Conservation (phyloP, 768 basidiomycete species). For the Clathrus columnatus region DNA sequence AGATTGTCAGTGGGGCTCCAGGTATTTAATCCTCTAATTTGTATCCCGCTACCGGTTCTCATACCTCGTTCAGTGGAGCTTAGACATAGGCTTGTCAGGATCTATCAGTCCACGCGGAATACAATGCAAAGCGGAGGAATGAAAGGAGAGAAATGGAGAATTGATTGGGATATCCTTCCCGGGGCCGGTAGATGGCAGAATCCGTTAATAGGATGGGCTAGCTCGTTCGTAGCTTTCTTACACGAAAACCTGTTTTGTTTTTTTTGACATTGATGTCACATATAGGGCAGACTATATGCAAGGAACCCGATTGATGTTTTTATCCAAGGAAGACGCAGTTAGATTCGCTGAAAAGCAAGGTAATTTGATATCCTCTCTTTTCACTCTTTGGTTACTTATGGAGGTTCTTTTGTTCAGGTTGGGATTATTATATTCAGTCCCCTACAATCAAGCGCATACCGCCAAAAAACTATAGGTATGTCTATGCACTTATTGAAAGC, state of each 20-base stretch:
- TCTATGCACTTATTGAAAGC: not conserved
- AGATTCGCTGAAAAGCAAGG: constrained; percentile 98
- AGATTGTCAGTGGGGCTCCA: constrained; percentile 80
- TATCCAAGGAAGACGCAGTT: constrained; percentile 80
- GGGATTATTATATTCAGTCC: constrained; percentile 84
- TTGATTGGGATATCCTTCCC: constrained; percentile 89
- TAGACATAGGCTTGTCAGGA: constrained; percentile 78
- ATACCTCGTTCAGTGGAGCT: constrained; percentile 54
- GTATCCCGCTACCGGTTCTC: not conserved
- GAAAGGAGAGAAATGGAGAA: constrained; percentile 82
- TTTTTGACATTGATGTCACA: not conserved
- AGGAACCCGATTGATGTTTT: constrained; percentile 76
- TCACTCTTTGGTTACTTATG: constrained; percentile 2
- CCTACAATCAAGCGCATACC: constrained; percentile 58
- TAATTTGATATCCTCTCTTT: constrained; percentile 21
- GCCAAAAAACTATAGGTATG: constrained; percentile 68
- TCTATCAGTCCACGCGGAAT: constrained; percentile 87
- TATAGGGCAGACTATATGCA: constrained; percentile 92
- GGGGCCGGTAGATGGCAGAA: constrained; percentile 96
- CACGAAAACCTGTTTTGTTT: not conserved
- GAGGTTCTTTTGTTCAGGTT: constrained; percentile 43
- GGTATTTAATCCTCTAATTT: constrained; percentile 31
- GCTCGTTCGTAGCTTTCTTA: constrained; percentile 56
- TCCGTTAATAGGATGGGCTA: constrained; percentile 94
- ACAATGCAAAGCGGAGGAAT: constrained; percentile 92